Conservation (phyloP, 2,329 filamentous ascomycete species). For the Fusarium sp. region DNA sequence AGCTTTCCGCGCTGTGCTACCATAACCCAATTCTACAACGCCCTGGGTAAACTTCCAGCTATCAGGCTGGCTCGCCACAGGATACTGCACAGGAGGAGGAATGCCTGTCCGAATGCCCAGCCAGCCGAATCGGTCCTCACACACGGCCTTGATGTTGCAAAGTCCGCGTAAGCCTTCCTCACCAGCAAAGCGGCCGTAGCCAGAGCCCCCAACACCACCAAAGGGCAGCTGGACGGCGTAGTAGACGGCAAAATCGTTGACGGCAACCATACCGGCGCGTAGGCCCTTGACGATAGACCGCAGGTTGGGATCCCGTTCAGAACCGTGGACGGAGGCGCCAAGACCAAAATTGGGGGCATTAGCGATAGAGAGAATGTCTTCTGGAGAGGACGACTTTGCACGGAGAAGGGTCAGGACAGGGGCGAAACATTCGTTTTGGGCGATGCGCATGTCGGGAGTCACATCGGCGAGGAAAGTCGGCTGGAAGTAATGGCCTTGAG, state of each 20-base stretch:
- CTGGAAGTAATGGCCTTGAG: slow-evolving; percentile 89
- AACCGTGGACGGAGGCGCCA: slow-evolving; percentile 89
- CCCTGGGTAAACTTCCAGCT: slow-evolving; percentile 78
- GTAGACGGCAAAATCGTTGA: slow-evolving; percentile 95
- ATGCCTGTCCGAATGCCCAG: slow-evolving; percentile 82
- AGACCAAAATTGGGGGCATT: slow-evolving; percentile 91
- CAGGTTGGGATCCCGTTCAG: slow-evolving; percentile 72
- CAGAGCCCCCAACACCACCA: slow-evolving; percentile 89
- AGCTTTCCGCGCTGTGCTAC: slow-evolving; percentile 56
- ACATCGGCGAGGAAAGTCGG: slow-evolving; percentile 95
- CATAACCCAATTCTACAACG: slow-evolving; percentile 75
- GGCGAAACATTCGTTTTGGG: slow-evolving; percentile 92
- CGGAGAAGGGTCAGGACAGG: slow-evolving; percentile 91
- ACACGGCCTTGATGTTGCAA: slow-evolving; percentile 91
- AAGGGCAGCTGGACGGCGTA: slow-evolving; percentile 97
- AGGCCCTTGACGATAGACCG: slow-evolving; percentile 77
- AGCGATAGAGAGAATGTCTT: slow-evolving; percentile 81
- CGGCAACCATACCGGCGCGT: slow-evolving; percentile 89
- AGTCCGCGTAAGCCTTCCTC: slow-evolving; percentile 88
- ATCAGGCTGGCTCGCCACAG: slow-evolving; percentile 75
- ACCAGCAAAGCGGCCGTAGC: slow-evolving; percentile 93
- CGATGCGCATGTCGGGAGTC: slow-evolving; percentile 86
- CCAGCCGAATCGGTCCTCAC: slow-evolving; percentile 78
- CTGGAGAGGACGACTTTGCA: slow-evolving; percentile 71
- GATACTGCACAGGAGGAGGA: slow-evolving; percentile 85